Base-by-base conservation (phyloP, 148 eudicot species). In the Nepenthes mirabilis region DNA sequence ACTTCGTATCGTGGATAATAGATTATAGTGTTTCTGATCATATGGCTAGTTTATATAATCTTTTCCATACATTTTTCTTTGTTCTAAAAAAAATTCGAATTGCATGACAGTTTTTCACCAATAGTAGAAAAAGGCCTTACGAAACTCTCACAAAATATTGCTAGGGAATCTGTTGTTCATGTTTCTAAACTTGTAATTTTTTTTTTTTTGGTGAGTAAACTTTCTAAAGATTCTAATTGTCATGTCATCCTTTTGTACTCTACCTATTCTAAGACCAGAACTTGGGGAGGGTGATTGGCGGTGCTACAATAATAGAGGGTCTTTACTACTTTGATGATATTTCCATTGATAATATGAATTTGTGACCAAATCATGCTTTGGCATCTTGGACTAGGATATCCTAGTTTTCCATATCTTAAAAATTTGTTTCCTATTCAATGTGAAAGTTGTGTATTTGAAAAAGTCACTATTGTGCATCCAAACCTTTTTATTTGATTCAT, bases 231-330 rank as follows among this genome's bases (percentile, higher is more conserved):
- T 49, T 45, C 14, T n/a, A 48, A 48, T 35, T 65, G 48, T 37
- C 2, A 2, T n/a, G 11, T 57, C 14, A 58, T 32, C 13, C 8
- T 40, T 65, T 37, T 14, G n/a, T 0, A 2, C 47, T 57, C 2
- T 65, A 47, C 56, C 40, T 14, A 11, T 50, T 65, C 57, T 47
- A 65, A 34, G 61, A 65, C 33, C 52, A 11, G 36, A 43, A 7
- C 35, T 56, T 37, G 43, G 61, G 61, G 61, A 65, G 7, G 45
- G 56, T n/a, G 61, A 59, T 47, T 59, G 62, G 62, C 34, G 3
- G 12, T 59, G 62, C 62, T 59, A 45, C 36, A 36, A 59, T 59
- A 52, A 59, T 59, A 23, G 35, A 59, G 5, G 52, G 57, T 14
- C 57, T 54, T 54, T 54, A 54, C 34, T 54, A 54, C 35, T n/a